Evolutionary conservation across 306 rosid genomes (phyloP), one percentile per base, ranked within the genome.

Genomic region (Cicer arietinum): DNA sequence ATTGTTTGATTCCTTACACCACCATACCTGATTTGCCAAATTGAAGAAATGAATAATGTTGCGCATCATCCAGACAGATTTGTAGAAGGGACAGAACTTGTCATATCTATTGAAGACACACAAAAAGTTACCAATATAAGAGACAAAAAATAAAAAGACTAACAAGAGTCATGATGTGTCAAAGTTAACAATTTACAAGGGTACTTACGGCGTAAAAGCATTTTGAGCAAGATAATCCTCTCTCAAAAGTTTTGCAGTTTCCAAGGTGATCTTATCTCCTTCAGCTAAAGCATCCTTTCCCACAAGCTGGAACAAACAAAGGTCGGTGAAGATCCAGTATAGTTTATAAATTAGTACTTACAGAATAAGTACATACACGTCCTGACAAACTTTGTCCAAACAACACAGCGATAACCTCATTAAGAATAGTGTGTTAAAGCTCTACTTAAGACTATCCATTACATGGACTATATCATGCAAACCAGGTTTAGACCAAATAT

Each of bases 51-150:
- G 99, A 73, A 95, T 95, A 77, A 95, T 95, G 83, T 95, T 95
- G 83, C 99, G 97, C 99, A 95, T 95, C 99, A 95, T 88, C 99
- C 99, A 95, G 53, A 92, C 98, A 51, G 99, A 95, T 89, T 95
- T 95, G 97, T 92, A 95, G 92, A 95, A 92, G 35, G 99, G 99
- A 77, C 99, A 95, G 88, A 85, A 95, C 75, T 95, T 95, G 86
- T 95, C 99, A 79, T 95, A 95, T 69, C 99, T 95, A 85, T 78
- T 61, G 69, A 60, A 81, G 69, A 63, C 83, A 82, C 4, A 46
- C 67, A 71, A 65, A 65, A 42, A 37, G 44, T 61, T 7, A 22
- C 43, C 71, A 2, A 35, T 8, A 67, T 77, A 72, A 72, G 69
- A 40, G 80, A 51, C 11, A 71, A 10, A 40, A 47, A 20, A 53